Evolutionary conservation across 139 green algal genomes (phyloP), one percentile per base, ranked within the genome.

Genomic region (Volvox reticuliferus): DNA sequence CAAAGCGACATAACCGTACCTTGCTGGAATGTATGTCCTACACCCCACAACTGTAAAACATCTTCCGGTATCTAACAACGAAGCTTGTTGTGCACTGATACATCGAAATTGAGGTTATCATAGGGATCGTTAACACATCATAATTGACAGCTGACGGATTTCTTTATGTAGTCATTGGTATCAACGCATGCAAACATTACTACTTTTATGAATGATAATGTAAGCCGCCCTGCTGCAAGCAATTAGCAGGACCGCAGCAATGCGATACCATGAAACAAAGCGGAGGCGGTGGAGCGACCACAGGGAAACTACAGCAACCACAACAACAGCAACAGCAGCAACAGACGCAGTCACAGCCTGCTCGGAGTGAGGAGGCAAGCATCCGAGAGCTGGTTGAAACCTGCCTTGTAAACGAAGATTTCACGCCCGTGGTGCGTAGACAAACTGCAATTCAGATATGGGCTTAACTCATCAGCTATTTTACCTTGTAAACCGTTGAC

Each of bases 301-400:
- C 79, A 55, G 50, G 79, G 13, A 86, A 71, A 37, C 50, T 5
- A 28, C 79, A 86, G 79, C 37, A 67, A 17, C 32, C 3, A 26
- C 75, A 81, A 55, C 30, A 18, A 30, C 75, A 81, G 24, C 75
- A 81, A 61, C 75, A 81, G 55, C 62, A 79, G 65, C 33, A 67
- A 1, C 50, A 44, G 82, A 6, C 84, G 5, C 82, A 22, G 81
- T 28, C 76, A 1, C 76, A 79, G 50, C 50, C 68, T 28, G 21
- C 37, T 22, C 82, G 85, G 18, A 73, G 33, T 28, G 85, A 91
- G 50, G 90, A 93, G 22, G 32, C 73, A 14, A 92, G 91, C 88
- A 86, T 95, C 18, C 75, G 93, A 21, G 92, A 92, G 28, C 76
- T 94, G 3, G 93, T 96, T 22, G 93, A 96, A 32, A 89, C 87